Conservation (phyloP, 768 basidiomycete genomes). For the Boletus rufocinnamomeus region DNA sequence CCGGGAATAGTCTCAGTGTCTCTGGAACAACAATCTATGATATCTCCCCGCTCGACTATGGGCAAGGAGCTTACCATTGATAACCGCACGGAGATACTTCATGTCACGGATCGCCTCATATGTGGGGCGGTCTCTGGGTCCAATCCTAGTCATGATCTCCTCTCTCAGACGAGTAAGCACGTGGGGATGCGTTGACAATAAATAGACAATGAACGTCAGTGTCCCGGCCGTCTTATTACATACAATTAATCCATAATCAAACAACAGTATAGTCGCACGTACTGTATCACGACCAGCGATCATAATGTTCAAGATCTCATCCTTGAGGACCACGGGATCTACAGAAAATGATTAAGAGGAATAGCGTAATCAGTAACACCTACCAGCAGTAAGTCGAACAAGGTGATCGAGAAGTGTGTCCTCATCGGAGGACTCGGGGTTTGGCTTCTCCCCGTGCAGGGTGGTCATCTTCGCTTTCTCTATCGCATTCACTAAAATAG, state of each 20-base stretch:
- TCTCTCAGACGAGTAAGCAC: constrained; percentile 50
- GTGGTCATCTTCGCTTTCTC: constrained; percentile 37
- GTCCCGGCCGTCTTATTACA: constrained; percentile 42
- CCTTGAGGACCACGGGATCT: constrained; percentile 33
- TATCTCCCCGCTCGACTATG: not conserved
- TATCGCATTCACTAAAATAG: constrained; percentile 46
- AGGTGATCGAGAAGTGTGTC: constrained; percentile 59
- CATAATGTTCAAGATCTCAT: constrained; percentile 38
- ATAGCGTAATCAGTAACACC: constrained; percentile 24
- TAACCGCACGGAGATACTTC: constrained; percentile 64
- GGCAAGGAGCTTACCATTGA: constrained; percentile 48
- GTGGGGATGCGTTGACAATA: constrained; percentile 51
- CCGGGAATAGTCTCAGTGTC: constrained; percentile 56
- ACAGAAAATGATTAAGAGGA: not conserved
- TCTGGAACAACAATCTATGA: constrained; percentile 34
- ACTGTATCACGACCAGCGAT: constrained; percentile 37
- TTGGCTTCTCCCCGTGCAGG: constrained; percentile 23
- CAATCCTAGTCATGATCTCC: constrained; percentile 56
- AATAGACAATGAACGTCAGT: constrained; percentile 41
- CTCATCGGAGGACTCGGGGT: constrained; percentile 39
- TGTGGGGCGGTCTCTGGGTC: constrained; percentile 48
- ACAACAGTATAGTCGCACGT: not conserved
- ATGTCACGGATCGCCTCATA: constrained; percentile 59
- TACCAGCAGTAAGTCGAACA: constrained; percentile 49
- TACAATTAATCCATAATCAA: not conserved